phyloP scores from a whole-genome alignment of 345 rosid species.

The Eucalyptus paniculata region DNA sequence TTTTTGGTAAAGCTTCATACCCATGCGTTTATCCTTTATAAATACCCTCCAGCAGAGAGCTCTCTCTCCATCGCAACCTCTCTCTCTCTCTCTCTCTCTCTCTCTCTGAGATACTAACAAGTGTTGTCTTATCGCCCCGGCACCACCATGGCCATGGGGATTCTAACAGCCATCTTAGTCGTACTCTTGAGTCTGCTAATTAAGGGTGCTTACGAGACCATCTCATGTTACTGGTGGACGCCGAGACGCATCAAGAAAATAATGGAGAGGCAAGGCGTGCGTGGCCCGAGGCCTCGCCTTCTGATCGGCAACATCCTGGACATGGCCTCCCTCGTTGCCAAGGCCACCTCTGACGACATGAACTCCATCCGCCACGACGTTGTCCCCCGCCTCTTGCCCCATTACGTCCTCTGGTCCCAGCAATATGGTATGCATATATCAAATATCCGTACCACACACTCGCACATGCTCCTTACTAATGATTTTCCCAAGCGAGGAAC shows the following conservation, averaged over 20 bases:
- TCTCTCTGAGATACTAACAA: not conserved
- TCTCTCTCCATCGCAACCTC: not conserved
- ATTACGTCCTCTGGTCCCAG: constrained; percentile 68
- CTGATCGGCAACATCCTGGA: constrained; percentile 77
- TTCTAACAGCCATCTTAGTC: constrained; percentile 1
- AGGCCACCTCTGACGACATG: constrained; percentile 51
- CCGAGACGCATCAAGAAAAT: constrained; percentile 68
- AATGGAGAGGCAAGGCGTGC: constrained; percentile 84
- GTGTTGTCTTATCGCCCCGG: not conserved
- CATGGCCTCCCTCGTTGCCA: constrained; percentile 43
- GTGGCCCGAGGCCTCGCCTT: constrained; percentile 69
- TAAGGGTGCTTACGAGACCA: constrained; percentile 33
- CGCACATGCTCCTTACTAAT: too few species aligned
- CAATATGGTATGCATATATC: constrained; percentile 37
- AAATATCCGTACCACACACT: not conserved
- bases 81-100: not conserved
- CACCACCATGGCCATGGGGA: not conserved
- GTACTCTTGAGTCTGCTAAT: constrained; percentile 9
- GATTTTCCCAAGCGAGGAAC: not conserved
- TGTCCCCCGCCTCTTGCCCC: constrained; percentile 78
- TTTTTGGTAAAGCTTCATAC: not conserved
- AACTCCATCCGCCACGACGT: constrained; percentile 52
- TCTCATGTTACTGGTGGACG: constrained; percentile 51
- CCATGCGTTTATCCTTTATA: not conserved
- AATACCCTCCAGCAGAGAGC: not conserved